Conservation (phyloP, 495 filamentous ascomycete genomes). For the Ramalina peruviana region DNA sequence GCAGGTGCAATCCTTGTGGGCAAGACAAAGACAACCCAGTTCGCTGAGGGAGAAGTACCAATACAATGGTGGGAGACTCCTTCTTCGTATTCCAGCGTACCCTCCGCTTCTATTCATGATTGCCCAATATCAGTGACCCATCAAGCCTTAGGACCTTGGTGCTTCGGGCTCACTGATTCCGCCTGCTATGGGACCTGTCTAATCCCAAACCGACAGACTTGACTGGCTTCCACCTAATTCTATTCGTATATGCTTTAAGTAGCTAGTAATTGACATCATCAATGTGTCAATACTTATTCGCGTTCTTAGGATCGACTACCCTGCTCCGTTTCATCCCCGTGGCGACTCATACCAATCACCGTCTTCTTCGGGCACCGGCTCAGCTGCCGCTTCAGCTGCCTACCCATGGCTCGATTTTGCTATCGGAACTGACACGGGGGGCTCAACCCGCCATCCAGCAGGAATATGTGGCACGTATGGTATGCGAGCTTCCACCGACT, state of each 20-base stretch:
- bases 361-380: constrained; percentile 25
- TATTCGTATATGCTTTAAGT: background rate
- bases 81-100: too few relatives aligned
- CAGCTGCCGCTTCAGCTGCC: constrained; percentile 24
- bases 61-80: constrained; percentile 17
- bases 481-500: constrained; percentile 23
- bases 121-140: too few relatives aligned
- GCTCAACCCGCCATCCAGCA: constrained; percentile 26
- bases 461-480: constrained; percentile 26
- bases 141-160: too few relatives aligned
- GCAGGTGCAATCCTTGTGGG: constrained; percentile 34
- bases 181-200: too few relatives aligned
- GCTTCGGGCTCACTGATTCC: too few relatives aligned
- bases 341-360: constrained; percentile 33
- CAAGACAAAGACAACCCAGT: constrained; percentile 34
- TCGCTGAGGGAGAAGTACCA: constrained; percentile 27
- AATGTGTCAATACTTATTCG: background rate
- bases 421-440: constrained; percentile 35
- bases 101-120: too few relatives aligned
- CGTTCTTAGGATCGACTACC: constrained; percentile 25
- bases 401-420: constrained; percentile 31
- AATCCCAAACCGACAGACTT: too few relatives aligned
- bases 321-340: constrained; percentile 30
- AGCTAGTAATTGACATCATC: background rate
- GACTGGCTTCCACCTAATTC: too few relatives aligned